Conservation (phyloP, 257 asterid genomes). For the Agastache rugosa region DNA sequence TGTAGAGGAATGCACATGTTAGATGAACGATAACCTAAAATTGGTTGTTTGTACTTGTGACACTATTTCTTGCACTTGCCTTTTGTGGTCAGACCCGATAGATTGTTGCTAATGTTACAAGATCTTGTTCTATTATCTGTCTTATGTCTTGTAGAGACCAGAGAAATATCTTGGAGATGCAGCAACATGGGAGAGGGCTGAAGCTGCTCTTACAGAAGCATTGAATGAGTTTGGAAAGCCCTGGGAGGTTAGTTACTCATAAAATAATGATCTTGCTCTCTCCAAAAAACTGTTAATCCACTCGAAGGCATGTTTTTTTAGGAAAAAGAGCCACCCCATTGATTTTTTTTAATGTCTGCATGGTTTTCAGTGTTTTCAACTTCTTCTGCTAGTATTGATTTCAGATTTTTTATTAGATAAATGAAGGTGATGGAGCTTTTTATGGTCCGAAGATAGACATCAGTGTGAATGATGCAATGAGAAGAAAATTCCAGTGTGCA, state of each 20-base stretch:
- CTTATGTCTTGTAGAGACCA: constrained; percentile 72
- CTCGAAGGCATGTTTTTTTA: not conserved
- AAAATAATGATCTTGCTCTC: constrained; percentile 10
- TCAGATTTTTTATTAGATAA: constrained; percentile 55
- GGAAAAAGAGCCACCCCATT: not conserved
- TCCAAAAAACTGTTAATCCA: not conserved
- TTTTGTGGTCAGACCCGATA: constrained; percentile 18
- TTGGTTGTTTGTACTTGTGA: constrained; percentile 8
- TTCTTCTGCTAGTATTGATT: constrained; percentile 37
- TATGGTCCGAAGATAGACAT: constrained; percentile 97
- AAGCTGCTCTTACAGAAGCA: constrained; percentile 90
- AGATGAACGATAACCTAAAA: constrained; percentile 1
- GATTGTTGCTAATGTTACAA: constrained; percentile 24
- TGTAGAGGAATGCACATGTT: constrained; percentile 5
- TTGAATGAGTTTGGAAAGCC: constrained; percentile 87
- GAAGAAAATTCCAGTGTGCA: constrained; percentile 95
- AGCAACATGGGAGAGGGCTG: constrained; percentile 87
- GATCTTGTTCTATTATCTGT: constrained; percentile 14
- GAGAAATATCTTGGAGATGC: constrained; percentile 88
- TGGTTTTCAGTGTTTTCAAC: constrained; percentile 7
- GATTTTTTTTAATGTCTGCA: constrained; percentile 26
- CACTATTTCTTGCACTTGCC: constrained; percentile 12
- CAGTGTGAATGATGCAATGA: constrained; percentile 93
- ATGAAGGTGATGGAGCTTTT: constrained; percentile 98
- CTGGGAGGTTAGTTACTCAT: constrained; percentile 78